Evolutionary conservation across 2,329 filamentous ascomycete species (phyloP).

Genomic region (Penicillium paneum): DNA sequence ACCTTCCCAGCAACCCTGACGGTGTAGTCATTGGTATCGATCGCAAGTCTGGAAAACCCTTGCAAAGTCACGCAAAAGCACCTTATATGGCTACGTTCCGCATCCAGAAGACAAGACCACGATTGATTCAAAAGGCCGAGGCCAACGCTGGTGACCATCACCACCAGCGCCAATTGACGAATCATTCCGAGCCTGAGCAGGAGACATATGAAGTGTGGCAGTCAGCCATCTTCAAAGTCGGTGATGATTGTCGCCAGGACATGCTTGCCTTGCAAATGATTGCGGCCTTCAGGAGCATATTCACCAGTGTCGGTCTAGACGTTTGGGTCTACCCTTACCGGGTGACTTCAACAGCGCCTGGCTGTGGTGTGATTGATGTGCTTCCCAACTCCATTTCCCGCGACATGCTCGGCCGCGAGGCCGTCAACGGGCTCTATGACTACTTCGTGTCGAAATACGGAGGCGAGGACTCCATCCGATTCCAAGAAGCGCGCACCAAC

Average conservation of each 20-base stretch:
- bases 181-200: constrained; percentile 26
- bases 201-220: constrained; percentile 94
- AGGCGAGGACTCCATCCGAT: constrained; percentile 88
- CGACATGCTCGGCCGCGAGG: constrained; percentile 97
- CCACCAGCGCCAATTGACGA: constrained; percentile 23
- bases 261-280: constrained; percentile 97
- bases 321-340: constrained; percentile 97
- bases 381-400: constrained; percentile 96
- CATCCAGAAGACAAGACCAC: constrained; percentile 70
- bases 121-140: constrained; percentile 26
- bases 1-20: constrained; percentile 94
- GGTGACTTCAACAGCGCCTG: constrained; percentile 93
- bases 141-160: constrained; percentile 25
- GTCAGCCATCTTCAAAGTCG: constrained; percentile 99
- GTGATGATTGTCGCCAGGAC: constrained; percentile 96
- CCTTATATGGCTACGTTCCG: constrained; percentile 99
- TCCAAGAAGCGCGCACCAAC: constrained; percentile 92
- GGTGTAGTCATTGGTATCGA: constrained; percentile 97
- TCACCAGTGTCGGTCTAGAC: constrained; percentile 89
- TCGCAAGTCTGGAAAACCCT: constrained; percentile 91
- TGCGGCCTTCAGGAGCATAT: constrained; percentile 93
- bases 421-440: constrained; percentile 96
- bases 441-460: constrained; percentile 98
- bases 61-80: constrained; percentile 97
- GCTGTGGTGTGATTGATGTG: constrained; percentile 97